Evolutionary conservation across 345 rosid genomes (phyloP), one percentile per base, ranked within the genome.

Genomic region (Citrus maxima): DNA sequence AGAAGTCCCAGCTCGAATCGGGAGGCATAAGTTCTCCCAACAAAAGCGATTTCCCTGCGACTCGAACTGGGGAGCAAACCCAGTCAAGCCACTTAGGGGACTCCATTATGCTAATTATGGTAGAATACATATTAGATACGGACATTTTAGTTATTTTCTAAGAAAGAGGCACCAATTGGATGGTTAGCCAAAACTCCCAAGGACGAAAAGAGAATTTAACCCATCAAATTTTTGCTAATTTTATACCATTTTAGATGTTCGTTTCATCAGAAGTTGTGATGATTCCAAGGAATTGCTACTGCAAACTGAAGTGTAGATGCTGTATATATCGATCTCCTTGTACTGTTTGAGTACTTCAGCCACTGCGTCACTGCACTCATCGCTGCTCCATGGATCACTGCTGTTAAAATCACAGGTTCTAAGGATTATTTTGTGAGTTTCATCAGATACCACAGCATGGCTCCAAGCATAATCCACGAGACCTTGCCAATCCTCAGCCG

Each of bases 381-480:
- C 72, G 74, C 89, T 89, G 77, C 80, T 85, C 95, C 95, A 95
- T 40, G 97, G 80, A 72, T 88, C 62, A 32, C 76, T 82, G 80
- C 92, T 92, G 70, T 82, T 65, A 78, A 95, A 93, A 81, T 93
- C 84, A 75, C 98, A 95, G 80, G 24, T 88, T 51, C 76, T 59
- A 12, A 27, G 24, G 14, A 95, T 95, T 42, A 80, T 81, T 64
- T 80, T 76, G 82, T 90, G 89, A 24, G 95, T 90, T 86, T 93
- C 98, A 79, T 95, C 95, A 21, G 98, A 93, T 78, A 93, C 85
- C 24, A 95, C 86, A 0, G 97, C 98, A 82, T 95, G 98, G 82
- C 98, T 95, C 98, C 97, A 95, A 14, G 98, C 97, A 68, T 93
- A 92, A 79, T 95, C 98, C 77, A 92, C 90, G 64, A 88, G 60